These are phyloP conservation scores for Spinellus fusiger DNA, from an alignment of 192 early-diverging fungal genomes.

Conservation along the genomic window DNA sequence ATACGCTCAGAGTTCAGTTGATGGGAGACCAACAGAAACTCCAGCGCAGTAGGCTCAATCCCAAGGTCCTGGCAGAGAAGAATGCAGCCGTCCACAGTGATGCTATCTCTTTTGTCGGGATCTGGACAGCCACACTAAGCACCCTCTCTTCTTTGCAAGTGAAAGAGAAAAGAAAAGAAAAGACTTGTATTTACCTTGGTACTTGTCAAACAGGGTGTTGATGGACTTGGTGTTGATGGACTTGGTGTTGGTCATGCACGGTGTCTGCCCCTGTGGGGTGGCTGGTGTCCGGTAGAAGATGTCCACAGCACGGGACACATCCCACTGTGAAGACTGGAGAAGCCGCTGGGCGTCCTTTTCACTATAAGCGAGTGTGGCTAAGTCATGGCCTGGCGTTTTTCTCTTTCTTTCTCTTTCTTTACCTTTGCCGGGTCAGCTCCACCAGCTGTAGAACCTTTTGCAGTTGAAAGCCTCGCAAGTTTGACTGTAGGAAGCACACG, in stretches of 20 bases:
- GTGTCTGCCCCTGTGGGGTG: background rate
- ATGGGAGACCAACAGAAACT: constrained; percentile 64
- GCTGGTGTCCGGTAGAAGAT: constrained; percentile 43
- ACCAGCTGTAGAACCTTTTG: constrained; percentile 1
- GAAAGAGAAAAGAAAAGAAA: background rate
- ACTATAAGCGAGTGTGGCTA: constrained; percentile 36
- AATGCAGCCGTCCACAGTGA: constrained; percentile 69
- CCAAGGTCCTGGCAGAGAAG: constrained; percentile 61
- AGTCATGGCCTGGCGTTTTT: background rate
- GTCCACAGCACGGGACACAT: constrained; percentile 61
- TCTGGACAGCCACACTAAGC: constrained; percentile 29
- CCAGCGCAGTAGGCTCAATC: constrained; percentile 68
- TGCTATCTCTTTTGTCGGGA: constrained; percentile 49
- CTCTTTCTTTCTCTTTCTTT: background rate
- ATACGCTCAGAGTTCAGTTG: constrained; percentile 63
- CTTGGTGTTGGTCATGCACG: background rate
- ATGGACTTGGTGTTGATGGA: constrained; percentile 19
- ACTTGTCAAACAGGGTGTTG: constrained; percentile 60
- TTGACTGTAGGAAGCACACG: too few species aligned
- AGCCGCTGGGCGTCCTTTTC: constrained; percentile 45
- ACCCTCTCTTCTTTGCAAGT: background rate
- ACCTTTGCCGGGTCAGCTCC: background rate
- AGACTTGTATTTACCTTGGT: constrained; percentile 51
- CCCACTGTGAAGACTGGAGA: constrained; percentile 59
- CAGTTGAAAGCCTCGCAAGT: too few species aligned